A percentile compares a stretch with the other conserved stretches of the same genome.
phyloP scores from a whole-genome alignment of 2,329 filamentous ascomycete genomes.

The Exophiala sp. region DNA sequence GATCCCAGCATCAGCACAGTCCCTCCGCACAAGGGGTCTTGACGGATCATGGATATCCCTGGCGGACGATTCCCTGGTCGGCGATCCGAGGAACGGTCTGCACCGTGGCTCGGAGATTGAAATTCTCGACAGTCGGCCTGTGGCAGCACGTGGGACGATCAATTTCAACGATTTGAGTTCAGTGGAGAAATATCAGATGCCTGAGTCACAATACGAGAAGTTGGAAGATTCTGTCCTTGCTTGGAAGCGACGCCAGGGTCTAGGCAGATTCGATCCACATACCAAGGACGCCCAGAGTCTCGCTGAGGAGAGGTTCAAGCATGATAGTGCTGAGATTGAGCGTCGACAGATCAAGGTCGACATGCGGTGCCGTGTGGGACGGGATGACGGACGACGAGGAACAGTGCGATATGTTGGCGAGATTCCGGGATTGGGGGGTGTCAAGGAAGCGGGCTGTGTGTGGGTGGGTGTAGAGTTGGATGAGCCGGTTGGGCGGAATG shows the following conservation, averaged over 20 bases:
- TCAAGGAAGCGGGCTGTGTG: slow-evolving; percentile 25
- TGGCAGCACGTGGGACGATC: slow-evolving; percentile 68
- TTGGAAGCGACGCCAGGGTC: slow-evolving; percentile 91
- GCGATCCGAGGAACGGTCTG: slow-evolving; percentile 31
- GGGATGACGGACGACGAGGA: slow-evolving; percentile 67
- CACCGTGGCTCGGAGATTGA: slow-evolving; percentile 43
- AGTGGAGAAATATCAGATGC: slow-evolving; percentile 87
- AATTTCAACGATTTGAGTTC: slow-evolving; percentile 78
- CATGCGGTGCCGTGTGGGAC: slow-evolving; percentile 62
- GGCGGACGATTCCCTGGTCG: slow-evolving; percentile 15
- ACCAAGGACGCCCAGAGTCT: slow-evolving; percentile 67
- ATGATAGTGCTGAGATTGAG: slow-evolving; percentile 58
- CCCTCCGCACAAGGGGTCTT: slow-evolving; percentile 62
- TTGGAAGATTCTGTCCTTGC: slow-evolving; percentile 85
- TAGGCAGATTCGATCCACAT: slow-evolving; percentile 92
- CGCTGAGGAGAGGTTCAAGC: slow-evolving; percentile 64
- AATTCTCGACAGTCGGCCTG: slow-evolving; percentile 30
- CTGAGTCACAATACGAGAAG: slow-evolving; percentile 78
- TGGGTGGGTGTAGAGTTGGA: slow-evolving; percentile 50
- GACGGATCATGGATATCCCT: slow-evolving; percentile 19
- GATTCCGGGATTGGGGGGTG: slow-evolving; percentile 31
- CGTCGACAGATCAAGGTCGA: slow-evolving; percentile 64
- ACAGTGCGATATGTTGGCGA: slow-evolving; percentile 42
- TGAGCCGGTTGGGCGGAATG: slow-evolving; percentile 64
- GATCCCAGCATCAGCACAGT: slow-evolving; percentile 76